A percentile compares a stretch with the other conserved stretches of the same genome.
These are phyloP conservation scores for Colletotrichum lindemuthianum DNA, from an alignment of 2,329 filamentous ascomycete genomes.

Conservation along the genomic window DNA sequence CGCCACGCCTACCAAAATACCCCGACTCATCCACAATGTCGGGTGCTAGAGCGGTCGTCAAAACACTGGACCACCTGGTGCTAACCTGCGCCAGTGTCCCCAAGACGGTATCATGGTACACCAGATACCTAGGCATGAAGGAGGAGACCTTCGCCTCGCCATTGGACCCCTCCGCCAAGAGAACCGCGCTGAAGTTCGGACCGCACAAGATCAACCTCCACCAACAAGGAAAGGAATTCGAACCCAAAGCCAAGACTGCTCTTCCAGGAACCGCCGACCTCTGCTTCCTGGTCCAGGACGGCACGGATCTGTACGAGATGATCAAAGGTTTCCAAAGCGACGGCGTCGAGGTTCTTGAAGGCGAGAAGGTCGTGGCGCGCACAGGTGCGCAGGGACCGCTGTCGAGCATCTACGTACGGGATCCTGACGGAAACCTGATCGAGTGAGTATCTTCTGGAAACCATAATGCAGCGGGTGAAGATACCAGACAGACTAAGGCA, in stretches of 20 bases:
- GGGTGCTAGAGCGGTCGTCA: slow-evolving; percentile 42
- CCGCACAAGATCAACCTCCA: slow-evolving; percentile 71
- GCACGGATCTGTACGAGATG: slow-evolving; percentile 55
- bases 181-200: slow-evolving; percentile 67
- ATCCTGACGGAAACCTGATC: slow-evolving; percentile 70
- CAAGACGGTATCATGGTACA: slow-evolving; percentile 64
- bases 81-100: slow-evolving; percentile 64
- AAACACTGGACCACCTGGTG: slow-evolving; percentile 68
- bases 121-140: slow-evolving; percentile 65
- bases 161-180: slow-evolving; percentile 46
- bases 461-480: neutral
- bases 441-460: slow-evolving; percentile 57
- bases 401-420: slow-evolving; percentile 67
- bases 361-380: slow-evolving; percentile 60
- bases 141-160: slow-evolving; percentile 60
- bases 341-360: slow-evolving; percentile 61
- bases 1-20: neutral
- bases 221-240: slow-evolving; percentile 65
- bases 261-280: slow-evolving; percentile 67
- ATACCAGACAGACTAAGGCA: neutral
- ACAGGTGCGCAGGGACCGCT: slow-evolving; percentile 66
- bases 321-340: slow-evolving; percentile 51
- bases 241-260: slow-evolving; percentile 65
- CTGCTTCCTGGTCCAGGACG: slow-evolving; percentile 66
- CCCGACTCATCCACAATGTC: slow-evolving; percentile 1